These are phyloP conservation scores for Xylaria sp. DNA, from an alignment of 2,329 filamentous ascomycete genomes.

Conservation along the genomic window DNA sequence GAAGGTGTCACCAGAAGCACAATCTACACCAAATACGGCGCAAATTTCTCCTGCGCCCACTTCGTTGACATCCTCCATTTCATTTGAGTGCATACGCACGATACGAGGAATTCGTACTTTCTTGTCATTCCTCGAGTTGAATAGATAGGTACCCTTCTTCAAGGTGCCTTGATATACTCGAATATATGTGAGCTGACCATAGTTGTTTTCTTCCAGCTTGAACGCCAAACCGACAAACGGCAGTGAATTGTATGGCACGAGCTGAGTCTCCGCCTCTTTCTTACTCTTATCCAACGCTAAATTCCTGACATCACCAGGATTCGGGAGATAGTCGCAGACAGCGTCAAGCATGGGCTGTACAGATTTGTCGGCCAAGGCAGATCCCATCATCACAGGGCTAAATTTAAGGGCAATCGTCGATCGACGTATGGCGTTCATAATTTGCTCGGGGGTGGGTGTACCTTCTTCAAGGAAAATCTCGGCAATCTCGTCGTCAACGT, in stretches of 20 bases:
- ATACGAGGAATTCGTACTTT: constrained; percentile 97
- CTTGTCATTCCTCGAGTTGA: constrained; percentile 93
- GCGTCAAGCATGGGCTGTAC: constrained; percentile 97
- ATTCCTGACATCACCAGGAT: constrained; percentile 90
- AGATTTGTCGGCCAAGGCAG: constrained; percentile 91
- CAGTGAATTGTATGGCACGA: constrained; percentile 91
- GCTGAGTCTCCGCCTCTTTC: constrained; percentile 81
- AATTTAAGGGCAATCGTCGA: constrained; percentile 92
- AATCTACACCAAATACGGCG: constrained; percentile 97
- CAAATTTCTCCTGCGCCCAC: constrained; percentile 98
- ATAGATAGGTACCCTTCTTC: constrained; percentile 88
- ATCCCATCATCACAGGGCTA: constrained; percentile 95
- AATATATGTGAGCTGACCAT: constrained; percentile 97
- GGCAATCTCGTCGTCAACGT: constrained; percentile 97
- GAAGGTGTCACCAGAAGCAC: constrained; percentile 97
- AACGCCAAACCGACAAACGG: constrained; percentile 97
- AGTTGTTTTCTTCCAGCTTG: constrained; percentile 99
- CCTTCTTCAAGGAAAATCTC: constrained; percentile 92
- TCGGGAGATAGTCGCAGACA: constrained; percentile 94
- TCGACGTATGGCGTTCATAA: constrained; percentile 91
- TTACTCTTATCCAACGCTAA: constrained; percentile 85
- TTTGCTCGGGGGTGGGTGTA: constrained; percentile 80
- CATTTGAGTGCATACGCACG: constrained; percentile 99
- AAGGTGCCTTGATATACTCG: constrained; percentile 96
- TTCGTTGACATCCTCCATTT: constrained; percentile 96